A percentile compares a stretch with the other conserved stretches of the same genome.
Conservation (phyloP, 2,329 filamentous ascomycete genomes). For the Paracorniculantispora psalliotae region DNA sequence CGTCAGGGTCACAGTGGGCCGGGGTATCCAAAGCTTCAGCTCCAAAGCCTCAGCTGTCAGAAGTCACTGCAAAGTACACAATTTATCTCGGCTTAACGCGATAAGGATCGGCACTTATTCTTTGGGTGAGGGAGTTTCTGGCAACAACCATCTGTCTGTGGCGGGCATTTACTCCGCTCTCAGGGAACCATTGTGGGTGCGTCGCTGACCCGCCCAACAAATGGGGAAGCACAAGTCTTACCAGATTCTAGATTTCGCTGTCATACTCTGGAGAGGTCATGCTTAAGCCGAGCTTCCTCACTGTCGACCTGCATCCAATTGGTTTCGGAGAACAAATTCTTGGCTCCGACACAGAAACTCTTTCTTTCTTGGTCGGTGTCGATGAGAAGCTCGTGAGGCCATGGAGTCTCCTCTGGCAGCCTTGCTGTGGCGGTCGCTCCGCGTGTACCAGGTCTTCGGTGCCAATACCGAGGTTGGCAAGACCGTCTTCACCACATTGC, state of each 20-base stretch:
- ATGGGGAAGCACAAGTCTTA: background rate
- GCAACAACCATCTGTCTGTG: background rate
- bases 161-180: constrained; percentile 2
- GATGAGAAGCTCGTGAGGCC: background rate
- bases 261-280: background rate
- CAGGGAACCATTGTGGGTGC: background rate
- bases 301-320: background rate
- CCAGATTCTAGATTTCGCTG: background rate
- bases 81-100: constrained; percentile 8
- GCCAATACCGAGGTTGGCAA: constrained; percentile 84
- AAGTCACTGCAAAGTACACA: constrained; percentile 13
- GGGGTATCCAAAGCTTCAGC: background rate
- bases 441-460: constrained; percentile 71
- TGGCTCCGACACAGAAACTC: background rate
- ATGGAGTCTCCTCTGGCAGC: constrained; percentile 48
- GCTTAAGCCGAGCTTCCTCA: constrained; percentile 8
- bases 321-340: background rate
- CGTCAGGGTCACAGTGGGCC: background rate
- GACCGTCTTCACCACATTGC: constrained; percentile 70
- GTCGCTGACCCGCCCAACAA: constrained; percentile 12
- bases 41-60: background rate
- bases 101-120: constrained; percentile 9
- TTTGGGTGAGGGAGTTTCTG: constrained; percentile 9
- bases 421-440: constrained; percentile 63
- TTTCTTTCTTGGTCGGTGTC: background rate